Conservation (phyloP, 345 rosid genomes). For the Eucalyptus urophylla region DNA sequence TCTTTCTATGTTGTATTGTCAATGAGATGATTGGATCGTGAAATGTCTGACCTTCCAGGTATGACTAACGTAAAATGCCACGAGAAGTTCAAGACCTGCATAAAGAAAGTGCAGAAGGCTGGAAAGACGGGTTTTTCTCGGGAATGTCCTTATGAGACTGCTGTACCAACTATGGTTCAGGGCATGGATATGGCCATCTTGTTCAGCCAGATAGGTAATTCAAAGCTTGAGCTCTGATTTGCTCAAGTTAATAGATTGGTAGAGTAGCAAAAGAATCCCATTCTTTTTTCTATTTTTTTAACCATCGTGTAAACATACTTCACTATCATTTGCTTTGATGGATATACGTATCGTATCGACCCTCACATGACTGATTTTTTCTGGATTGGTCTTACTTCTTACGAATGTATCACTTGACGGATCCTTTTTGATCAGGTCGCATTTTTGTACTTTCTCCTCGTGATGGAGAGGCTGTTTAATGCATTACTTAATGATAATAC, state of each 20-base stretch:
- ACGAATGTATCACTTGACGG: neutral
- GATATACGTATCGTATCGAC: neutral
- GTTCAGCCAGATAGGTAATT: slow-evolving; percentile 46
- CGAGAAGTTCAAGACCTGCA: slow-evolving; percentile 59
- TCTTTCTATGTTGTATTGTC: neutral
- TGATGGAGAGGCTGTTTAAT: neutral
- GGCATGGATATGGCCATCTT: slow-evolving; percentile 86
- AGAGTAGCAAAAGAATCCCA: neutral
- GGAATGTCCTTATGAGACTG: slow-evolving; percentile 52
- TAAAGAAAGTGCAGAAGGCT: slow-evolving; percentile 42
- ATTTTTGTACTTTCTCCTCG: neutral
- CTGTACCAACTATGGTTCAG: slow-evolving; percentile 64
- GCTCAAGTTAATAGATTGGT: neutral
- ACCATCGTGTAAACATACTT: neutral
- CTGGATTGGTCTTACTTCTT: neutral
- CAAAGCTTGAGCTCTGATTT: slow-evolving; percentile 35
- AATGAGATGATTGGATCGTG: neutral
- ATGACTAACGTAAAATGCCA: slow-evolving; percentile 55
- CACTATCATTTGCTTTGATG: neutral
- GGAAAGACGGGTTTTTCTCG: slow-evolving; percentile 59
- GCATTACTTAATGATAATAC: neutral
- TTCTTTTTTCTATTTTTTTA: neutral
- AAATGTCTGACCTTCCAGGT: slow-evolving; percentile 17
- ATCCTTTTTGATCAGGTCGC: neutral
- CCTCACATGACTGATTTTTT: neutral